Conservation (phyloP, 495 filamentous ascomycete genomes). For the Lepidopterella palustris region DNA sequence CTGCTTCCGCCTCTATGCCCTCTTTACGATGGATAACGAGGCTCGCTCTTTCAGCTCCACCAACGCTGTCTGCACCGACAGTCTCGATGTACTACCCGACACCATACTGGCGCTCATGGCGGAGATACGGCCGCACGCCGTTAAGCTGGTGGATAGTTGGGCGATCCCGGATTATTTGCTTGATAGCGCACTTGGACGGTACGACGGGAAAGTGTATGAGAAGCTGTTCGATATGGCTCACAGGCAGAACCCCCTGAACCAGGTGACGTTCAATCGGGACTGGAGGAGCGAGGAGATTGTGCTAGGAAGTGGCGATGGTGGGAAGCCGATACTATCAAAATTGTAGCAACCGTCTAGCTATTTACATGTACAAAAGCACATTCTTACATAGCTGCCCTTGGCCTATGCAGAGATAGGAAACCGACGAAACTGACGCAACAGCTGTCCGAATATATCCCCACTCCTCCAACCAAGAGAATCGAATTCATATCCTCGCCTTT, state of each 20-base stretch:
- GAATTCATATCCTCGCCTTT: constrained; percentile 36
- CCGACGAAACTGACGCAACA: no score
- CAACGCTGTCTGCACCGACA: constrained; percentile 34
- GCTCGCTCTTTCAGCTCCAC: constrained; percentile 36
- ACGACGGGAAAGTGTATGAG: constrained; percentile 46
- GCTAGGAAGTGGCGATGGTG: constrained; percentile 36
- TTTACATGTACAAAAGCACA: no score
- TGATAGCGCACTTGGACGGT: constrained; percentile 44
- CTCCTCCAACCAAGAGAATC: no score
- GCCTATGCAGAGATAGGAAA: no score
- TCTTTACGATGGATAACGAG: constrained; percentile 41
- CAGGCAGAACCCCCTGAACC: constrained; percentile 44
- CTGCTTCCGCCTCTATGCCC: constrained; percentile 42
- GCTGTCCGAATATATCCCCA: no score
- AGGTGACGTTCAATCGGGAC: constrained; percentile 43
- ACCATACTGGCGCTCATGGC: constrained; percentile 41
- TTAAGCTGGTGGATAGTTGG: constrained; percentile 45
- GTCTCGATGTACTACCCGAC: constrained; percentile 35
- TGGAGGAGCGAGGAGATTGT: constrained; percentile 47
- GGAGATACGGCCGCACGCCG: constrained; percentile 43
- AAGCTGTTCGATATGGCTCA: constrained; percentile 45
- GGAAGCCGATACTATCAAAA: constrained; percentile 31
- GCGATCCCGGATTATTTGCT: constrained; percentile 45
- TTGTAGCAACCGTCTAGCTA: no score
- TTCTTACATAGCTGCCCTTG: no score